Conservation (phyloP, 805 yeast species). For the Priceomyces fermenticarens region DNA sequence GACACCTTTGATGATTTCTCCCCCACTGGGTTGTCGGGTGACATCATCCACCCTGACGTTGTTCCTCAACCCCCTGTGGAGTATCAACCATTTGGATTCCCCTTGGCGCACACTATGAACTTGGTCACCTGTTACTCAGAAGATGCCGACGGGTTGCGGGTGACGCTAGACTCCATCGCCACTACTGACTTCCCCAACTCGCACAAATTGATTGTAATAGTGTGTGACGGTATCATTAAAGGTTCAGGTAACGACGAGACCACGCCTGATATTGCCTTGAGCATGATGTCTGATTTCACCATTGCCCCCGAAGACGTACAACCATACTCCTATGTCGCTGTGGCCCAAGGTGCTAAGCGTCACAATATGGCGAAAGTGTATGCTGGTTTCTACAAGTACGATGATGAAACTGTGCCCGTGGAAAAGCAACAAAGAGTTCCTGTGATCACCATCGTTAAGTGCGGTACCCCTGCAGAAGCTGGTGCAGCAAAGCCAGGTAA, state of each 20-base stretch:
- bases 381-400: constrained; percentile 89
- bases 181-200: constrained; percentile 95
- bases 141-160: constrained; percentile 79
- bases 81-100: constrained; percentile 83
- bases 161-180: constrained; percentile 89
- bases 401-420: constrained; percentile 66
- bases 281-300: constrained; percentile 74
- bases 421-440: constrained; percentile 89
- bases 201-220: constrained; percentile 78
- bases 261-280: constrained; percentile 87
- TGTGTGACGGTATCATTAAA: constrained; percentile 92
- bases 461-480: constrained; percentile 83
- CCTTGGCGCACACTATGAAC: constrained; percentile 49
- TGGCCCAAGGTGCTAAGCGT: constrained; percentile 89
- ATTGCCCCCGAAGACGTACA: constrained; percentile 71
- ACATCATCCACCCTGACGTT: constrained; percentile 67
- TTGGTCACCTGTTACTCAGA: constrained; percentile 93
- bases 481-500: constrained; percentile 74
- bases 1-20: constrained; percentile 30
- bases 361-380: constrained; percentile 98
- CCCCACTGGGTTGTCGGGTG: constrained; percentile 52
- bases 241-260: constrained; percentile 88
- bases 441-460: constrained; percentile 71
- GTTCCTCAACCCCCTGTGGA: constrained; percentile 90
- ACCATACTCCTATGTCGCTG: constrained; percentile 89